Conservation (phyloP, 208 protist species). For the Zelonia costaricensis region DNA sequence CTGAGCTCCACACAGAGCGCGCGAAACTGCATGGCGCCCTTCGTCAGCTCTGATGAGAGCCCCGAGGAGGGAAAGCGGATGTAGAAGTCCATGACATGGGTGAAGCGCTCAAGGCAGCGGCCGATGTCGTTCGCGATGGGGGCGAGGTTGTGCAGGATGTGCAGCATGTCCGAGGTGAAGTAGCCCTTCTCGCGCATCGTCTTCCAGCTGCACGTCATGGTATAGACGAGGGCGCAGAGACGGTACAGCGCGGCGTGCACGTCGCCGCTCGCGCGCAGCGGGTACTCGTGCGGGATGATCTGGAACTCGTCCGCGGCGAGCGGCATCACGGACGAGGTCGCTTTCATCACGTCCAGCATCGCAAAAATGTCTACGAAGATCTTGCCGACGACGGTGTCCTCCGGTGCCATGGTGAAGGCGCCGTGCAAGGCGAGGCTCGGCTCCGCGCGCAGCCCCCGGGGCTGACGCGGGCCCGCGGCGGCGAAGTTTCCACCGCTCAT, state of each 20-base stretch:
- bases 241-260: conserved; percentile 71
- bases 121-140: conserved; percentile 59
- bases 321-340: conserved; percentile 52
- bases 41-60: conserved; percentile 59
- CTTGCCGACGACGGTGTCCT: conserved; percentile 42
- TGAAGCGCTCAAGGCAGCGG: conserved; percentile 53
- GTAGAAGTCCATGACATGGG: conserved; percentile 57
- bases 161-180: conserved; percentile 63
- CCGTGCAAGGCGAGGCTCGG: conserved; percentile 25
- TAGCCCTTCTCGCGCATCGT: conserved; percentile 78
- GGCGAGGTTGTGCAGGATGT: conserved; percentile 65
- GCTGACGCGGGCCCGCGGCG: neutral
- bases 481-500: neutral
- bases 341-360: conserved; percentile 50
- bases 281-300: conserved; percentile 59
- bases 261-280: conserved; percentile 54
- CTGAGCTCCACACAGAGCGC: conserved; percentile 53
- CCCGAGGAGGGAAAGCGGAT: conserved; percentile 42
- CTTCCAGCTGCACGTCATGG: conserved; percentile 78
- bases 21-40: conserved; percentile 63
- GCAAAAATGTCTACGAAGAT: conserved; percentile 48
- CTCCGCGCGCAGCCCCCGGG: no score
- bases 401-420: conserved; percentile 50
- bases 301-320: conserved; percentile 68
- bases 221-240: conserved; percentile 66